phyloP scores from a whole-genome alignment of 768 basidiomycete species.

The Mycena chlorophos region DNA sequence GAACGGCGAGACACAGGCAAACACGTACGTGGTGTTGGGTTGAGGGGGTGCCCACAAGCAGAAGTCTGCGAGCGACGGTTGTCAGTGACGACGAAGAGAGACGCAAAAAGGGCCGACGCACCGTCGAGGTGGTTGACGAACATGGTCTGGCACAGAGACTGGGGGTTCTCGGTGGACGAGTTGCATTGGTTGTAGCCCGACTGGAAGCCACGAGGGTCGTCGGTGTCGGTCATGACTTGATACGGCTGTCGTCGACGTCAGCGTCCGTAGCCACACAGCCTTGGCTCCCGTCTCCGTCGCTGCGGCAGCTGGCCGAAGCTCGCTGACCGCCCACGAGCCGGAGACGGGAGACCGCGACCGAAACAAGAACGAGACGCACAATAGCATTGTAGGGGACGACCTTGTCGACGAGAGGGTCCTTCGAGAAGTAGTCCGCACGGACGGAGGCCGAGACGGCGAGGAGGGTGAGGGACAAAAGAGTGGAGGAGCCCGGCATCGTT shows the following conservation, averaged over 20 bases:
- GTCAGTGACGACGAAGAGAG: not conserved
- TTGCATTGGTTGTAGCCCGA: constrained; percentile 63
- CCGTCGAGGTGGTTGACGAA: constrained; percentile 54
- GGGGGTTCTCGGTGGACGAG: constrained; percentile 53
- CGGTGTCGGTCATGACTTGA: constrained; percentile 19
- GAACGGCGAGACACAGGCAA: not conserved
- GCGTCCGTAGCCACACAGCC: not conserved
- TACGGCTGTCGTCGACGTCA: constrained; percentile 10
- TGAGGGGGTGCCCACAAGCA: constrained; percentile 56
- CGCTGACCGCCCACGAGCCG: not conserved
- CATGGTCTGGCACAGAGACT: constrained; percentile 59
- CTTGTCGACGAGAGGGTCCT: constrained; percentile 20
- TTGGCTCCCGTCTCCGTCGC: no score
- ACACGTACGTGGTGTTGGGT: constrained; percentile 37
- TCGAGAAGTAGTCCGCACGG: constrained; percentile 22
- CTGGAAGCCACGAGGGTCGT: constrained; percentile 50
- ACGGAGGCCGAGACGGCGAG: constrained; percentile 14
- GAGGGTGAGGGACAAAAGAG: constrained; percentile 20
- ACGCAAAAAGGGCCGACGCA: constrained; percentile 20
- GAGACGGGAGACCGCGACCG: not conserved
- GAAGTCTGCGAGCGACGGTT: constrained; percentile 48
- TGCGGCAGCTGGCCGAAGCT: no score
- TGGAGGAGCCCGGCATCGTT: constrained; percentile 1
- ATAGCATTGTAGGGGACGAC: constrained; percentile 11
- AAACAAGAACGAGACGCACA: constrained; percentile 4